Evolutionary conservation across 2,329 filamentous ascomycete species (phyloP), one percentile per base, ranked within the genome.

Genomic region (Xylariales sp.): DNA sequence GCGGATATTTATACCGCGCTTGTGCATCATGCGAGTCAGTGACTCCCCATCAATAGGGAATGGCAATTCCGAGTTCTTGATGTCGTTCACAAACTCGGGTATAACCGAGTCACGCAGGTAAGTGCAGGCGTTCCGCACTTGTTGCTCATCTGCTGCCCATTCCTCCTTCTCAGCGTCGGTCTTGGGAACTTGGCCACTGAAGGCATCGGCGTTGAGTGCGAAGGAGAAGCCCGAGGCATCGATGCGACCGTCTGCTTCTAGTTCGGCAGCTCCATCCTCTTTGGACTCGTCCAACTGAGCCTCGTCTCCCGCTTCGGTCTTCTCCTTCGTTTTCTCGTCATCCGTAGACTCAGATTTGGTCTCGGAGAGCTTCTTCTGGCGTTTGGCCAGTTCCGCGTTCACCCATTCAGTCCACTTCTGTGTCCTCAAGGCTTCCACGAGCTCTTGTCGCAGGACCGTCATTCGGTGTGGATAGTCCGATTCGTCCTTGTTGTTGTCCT

Each of bases 21-120:
- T 95, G 72, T 98, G 93, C 58, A 98, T 74, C 38, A 96, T 78
- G 50, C 83, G 82, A 55, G 85, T 88, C 44, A 98, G 73, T 15
- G 91, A 96, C 57, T 86, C 80, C n/a, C 93, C 93, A 55, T 98
- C 94, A 88, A 97, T 96, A 10, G 93, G 93, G 71, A 97, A 97
- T 55, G 91, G 93, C 51, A 95, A 84, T 52, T 98, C 91, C 5
- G 88, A 90, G 51, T 95, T 88, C 58, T 86, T 84, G 44, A 98
- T 77, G 56, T 98, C 91, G 47, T 84, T 82, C 44, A 97, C 68
- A 43, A 98, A 74, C 42, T 85, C 80, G n/a, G 91, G 89, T 50
- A 98, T 85, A 41, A 88, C 79, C 46, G 84, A 82, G 7, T 81
- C 74, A 7, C 80, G 80, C 37, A 98, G 74, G 63, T 86, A 89